Evolutionary conservation across 2,329 filamentous ascomycete genomes (phyloP), one percentile per base, ranked within the genome.

Genomic region (Aureobasidium sp.): DNA sequence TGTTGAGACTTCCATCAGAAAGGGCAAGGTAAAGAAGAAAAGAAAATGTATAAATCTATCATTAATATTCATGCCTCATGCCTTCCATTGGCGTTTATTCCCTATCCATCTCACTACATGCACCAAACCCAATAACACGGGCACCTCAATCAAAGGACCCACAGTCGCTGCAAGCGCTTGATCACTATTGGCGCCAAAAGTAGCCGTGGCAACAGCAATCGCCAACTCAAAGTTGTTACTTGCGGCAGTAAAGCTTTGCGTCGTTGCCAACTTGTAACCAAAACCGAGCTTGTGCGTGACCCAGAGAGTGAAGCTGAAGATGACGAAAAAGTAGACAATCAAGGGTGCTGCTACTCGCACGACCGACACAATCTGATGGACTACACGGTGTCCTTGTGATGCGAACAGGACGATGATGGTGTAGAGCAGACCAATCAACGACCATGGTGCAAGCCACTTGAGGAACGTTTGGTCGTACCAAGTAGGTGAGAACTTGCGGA

Each of bases 171-270:
- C 90, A 48, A 96, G 77, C 0, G 91, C 91, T 74, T 96, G 86
- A 54, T 91, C 85, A 68, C 89, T 93, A 44, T 88, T 77, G 0
- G 87, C 81, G 0, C 91, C 91, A 74, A 88, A 96, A 0, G 87
- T 87, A 0, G 91, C 88, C 3, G 96, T 86, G 0, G 89, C 89
- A 0, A 96, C 91, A 0, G 91, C 91, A 74, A 96, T 96, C 0
- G 91, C 90, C 29, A 96, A 77, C 76, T 96, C 91, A 69, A 96
- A 96, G 71, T 96, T 96, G 70, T 96, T 96, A 72, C 91, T 96
- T 1, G 90, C 89, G 0, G 90, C 92, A 0, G 90, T 95, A 68
- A 96, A 94, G 70, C 89, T 91, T 74, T 95, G 90, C 2, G 90
- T 93, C 11, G 82, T 81, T 1, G 83, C 81, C 0, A 91, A 72